A percentile compares a stretch with the other conserved stretches of the same genome.
Evolutionary conservation across 73 alveolate species (phyloP).

Genomic region (Blepharisma stoltei): DNA sequence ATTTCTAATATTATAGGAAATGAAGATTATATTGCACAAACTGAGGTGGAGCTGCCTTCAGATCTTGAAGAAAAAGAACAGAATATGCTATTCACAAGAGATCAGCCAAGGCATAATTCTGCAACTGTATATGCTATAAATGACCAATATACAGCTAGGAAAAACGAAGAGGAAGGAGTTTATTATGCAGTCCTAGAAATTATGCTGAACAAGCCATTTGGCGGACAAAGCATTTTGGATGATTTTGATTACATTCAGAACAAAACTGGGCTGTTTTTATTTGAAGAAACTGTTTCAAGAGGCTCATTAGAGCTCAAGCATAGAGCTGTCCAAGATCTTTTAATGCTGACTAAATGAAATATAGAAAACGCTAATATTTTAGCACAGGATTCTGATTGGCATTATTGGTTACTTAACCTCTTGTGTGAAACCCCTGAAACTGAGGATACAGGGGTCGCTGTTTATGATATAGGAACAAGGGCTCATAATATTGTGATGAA

Average conservation of each 20-base stretch:
- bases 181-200: neutral
- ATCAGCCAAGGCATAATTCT: too few relatives aligned
- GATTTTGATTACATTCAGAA: slow-evolving; percentile 11
- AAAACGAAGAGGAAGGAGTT: neutral
- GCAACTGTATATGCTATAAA: too few relatives aligned
- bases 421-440: neutral
- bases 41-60: too few relatives aligned
- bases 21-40: too few relatives aligned
- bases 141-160: too few relatives aligned
- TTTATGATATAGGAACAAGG: slow-evolving; percentile 12
- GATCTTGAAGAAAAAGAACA: too few relatives aligned
- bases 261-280: neutral
- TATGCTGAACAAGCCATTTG: neutral
- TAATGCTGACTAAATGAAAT: slow-evolving; percentile 25
- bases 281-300: neutral
- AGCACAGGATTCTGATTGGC: neutral
- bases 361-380: neutral
- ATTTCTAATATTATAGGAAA: too few relatives aligned
- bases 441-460: slow-evolving; percentile 6
- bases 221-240: slow-evolving; percentile 7
- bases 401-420: neutral
- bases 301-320: slow-evolving; percentile 6
- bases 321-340: slow-evolving; percentile 20
- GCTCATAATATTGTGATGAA: slow-evolving; percentile 2
- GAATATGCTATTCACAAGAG: too few relatives aligned